Evolutionary conservation across 1,284 basidiomycete species (phyloP).

Genomic region (Peniophora sp.): DNA sequence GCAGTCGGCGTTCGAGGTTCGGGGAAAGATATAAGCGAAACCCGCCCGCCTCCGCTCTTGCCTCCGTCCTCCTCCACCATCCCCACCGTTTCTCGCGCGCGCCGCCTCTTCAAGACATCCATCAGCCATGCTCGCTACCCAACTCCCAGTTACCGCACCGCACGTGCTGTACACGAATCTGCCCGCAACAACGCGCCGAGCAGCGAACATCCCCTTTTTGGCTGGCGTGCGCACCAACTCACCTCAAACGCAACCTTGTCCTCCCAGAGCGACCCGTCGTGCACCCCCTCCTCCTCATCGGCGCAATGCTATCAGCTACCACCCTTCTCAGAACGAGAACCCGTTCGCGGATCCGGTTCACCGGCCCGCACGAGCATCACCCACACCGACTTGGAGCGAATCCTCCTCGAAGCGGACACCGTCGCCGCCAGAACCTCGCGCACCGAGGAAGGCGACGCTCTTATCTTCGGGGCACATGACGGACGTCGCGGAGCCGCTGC

Average conservation of each 20-base stretch:
- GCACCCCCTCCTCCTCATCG: slow-evolving; percentile 3
- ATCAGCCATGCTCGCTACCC: slow-evolving; percentile 11
- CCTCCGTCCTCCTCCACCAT: slow-evolving; percentile 5
- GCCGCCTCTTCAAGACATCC: neutral
- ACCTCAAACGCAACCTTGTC: too few species aligned
- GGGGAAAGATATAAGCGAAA: neutral
- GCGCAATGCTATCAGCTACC: slow-evolving; percentile 11
- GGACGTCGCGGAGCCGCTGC: neutral
- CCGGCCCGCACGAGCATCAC: too few species aligned
- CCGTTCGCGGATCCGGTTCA: neutral
- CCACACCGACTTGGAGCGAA: too few species aligned
- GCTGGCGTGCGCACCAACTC: neutral
- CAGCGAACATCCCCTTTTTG: slow-evolving; percentile 13
- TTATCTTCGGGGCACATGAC: neutral
- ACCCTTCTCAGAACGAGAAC: slow-evolving; percentile 6
- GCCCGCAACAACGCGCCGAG: slow-evolving; percentile 12
- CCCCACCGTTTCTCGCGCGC: neutral
- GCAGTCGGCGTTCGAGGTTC: too few species aligned
- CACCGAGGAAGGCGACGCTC: slow-evolving; percentile 2
- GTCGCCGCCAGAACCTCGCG: neutral
- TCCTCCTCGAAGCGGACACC: neutral
- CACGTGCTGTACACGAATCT: slow-evolving; percentile 13
- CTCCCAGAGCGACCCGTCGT: slow-evolving; percentile 3
- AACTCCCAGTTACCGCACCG: slow-evolving; percentile 7
- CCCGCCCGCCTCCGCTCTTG: neutral